Evolutionary conservation across 495 filamentous ascomycete species (phyloP).

Genomic region (Penicillium silybi): DNA sequence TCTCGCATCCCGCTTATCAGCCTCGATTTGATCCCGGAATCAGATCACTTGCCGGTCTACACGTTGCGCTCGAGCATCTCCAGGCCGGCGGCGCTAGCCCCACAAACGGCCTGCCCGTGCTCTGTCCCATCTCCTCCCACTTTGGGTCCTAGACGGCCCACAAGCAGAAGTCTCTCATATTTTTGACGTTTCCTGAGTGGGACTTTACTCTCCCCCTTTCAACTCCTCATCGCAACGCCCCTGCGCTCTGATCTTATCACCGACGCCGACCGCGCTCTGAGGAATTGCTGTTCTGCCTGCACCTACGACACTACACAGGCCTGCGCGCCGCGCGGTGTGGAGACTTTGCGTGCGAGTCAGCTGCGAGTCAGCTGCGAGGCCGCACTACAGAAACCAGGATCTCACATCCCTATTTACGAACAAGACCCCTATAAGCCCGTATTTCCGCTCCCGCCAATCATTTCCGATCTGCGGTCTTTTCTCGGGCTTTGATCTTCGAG

Average conservation of each 20-base stretch:
- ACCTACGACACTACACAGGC: not conserved
- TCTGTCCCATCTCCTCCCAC: not conserved
- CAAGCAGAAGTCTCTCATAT: not conserved
- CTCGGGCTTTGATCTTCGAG: slow-evolving; percentile 5
- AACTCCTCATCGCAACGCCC: not conserved
- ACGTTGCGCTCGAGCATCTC: slow-evolving; percentile 5
- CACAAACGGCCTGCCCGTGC: not conserved
- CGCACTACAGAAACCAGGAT: not conserved
- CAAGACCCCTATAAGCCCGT: not conserved
- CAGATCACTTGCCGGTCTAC: slow-evolving; percentile 7
- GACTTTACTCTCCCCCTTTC: not conserved
- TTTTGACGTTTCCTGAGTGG: not conserved
- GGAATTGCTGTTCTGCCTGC: not conserved
- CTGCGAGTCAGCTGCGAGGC: not conserved
- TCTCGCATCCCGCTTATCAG: slow-evolving; percentile 22
- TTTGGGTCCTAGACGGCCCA: not conserved
- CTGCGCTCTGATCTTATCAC: slow-evolving; percentile 2
- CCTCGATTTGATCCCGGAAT: slow-evolving; percentile 17
- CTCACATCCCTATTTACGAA: not conserved
- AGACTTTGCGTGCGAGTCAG: not conserved
- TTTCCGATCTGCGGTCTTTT: not conserved
- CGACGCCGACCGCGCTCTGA: slow-evolving; percentile 6
- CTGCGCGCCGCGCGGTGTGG: slow-evolving; percentile 14
- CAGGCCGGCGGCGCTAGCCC: slow-evolving; percentile 3
- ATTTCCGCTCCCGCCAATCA: slow-evolving; percentile 13